Base-by-base conservation (phyloP, 192 early-diverging fungal species). In the Entrophospora sp. region DNA sequence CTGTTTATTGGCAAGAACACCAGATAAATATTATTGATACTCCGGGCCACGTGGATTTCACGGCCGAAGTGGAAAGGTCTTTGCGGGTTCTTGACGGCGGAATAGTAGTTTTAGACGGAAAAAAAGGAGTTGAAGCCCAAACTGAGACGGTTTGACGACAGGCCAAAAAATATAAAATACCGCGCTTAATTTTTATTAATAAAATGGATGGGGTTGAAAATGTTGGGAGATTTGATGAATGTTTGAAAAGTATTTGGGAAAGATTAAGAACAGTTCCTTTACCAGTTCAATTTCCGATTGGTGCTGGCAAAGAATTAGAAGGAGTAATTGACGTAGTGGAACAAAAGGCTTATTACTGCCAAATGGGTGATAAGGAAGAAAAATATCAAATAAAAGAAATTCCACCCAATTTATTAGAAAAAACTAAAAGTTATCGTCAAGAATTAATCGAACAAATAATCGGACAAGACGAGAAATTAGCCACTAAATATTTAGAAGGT, bases 341-440 rank as follows among this genome's bases (percentile, higher is more conserved):
- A 59, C 56, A 59, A 38, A 59, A 59, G 25, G 56, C 56, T 34
- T 38, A 59, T 38, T 59, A 59, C 18, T 59, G 2, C 13, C 56
- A 59, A 38, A 37, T 38, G 36, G 56, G 56, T 1, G n/a, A 59
- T 22, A 38, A 10, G 31, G 56, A 38, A 0, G 56, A 59, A 35
- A 58, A 59, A 5, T 59, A 59, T 7, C 56, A 59, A 38, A 30
- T 38, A n/a, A 59, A 59, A 38, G 56, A 59, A 34, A 59, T 59
- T 35, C 56, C 56, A 2, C 13, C 56, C 4, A 38, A 59, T 0
- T 59, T 59, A 12, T 0, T 13, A 0, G 35, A 38, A 59, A 36
- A 59, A 36, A 24, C 56, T 24, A 38, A 38, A 20, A 10, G 36
- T 18, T 59, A 59, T 20, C 56, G 56, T 0, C 56, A 38, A 59